Conservation (phyloP, 2,329 filamentous ascomycete genomes). For the Ophiostoma piceae region DNA sequence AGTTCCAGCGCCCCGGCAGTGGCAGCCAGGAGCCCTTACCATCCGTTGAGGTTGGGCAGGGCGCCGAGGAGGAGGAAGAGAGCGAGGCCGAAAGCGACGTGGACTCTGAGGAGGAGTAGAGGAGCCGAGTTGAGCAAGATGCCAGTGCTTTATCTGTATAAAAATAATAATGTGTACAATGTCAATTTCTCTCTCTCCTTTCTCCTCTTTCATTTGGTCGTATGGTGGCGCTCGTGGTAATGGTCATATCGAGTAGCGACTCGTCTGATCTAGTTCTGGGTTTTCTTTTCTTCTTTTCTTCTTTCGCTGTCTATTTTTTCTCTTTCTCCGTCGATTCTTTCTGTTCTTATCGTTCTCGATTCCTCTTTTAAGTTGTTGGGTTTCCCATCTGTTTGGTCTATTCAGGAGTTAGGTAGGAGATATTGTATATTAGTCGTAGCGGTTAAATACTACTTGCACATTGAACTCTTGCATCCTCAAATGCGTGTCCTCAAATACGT, state of each 20-base stretch:
- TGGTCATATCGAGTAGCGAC: too few relatives aligned
- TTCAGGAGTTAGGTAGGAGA: too few relatives aligned
- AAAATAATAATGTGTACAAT: constrained; percentile 12
- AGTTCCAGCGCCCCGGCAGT: constrained; percentile 43
- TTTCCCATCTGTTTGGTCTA: too few relatives aligned
- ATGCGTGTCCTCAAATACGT: too few relatives aligned
- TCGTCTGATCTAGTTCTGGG: not conserved
- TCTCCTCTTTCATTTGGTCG: not conserved
- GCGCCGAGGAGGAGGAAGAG: constrained; percentile 43
- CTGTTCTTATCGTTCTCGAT: not conserved
- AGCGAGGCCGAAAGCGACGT: constrained; percentile 32
- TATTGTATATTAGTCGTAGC: too few relatives aligned
- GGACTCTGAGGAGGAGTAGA: constrained; percentile 44
- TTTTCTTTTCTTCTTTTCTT: not conserved
- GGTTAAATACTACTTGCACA: too few relatives aligned
- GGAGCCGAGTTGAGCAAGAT: constrained; percentile 28
- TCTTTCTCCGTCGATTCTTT: not conserved
- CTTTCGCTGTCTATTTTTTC: constrained; percentile 4
- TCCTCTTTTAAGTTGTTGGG: too few relatives aligned
- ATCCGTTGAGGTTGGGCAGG: constrained; percentile 35
- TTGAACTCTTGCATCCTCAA: too few relatives aligned
- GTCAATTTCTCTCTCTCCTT: not conserved
- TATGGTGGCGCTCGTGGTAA: constrained; percentile 5
- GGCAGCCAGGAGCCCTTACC: constrained; percentile 44
- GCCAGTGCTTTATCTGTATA: constrained; percentile 20